These are phyloP conservation scores for Sclerotinia nivalis DNA, from an alignment of 2,329 filamentous ascomycete species.

Conservation along the genomic window DNA sequence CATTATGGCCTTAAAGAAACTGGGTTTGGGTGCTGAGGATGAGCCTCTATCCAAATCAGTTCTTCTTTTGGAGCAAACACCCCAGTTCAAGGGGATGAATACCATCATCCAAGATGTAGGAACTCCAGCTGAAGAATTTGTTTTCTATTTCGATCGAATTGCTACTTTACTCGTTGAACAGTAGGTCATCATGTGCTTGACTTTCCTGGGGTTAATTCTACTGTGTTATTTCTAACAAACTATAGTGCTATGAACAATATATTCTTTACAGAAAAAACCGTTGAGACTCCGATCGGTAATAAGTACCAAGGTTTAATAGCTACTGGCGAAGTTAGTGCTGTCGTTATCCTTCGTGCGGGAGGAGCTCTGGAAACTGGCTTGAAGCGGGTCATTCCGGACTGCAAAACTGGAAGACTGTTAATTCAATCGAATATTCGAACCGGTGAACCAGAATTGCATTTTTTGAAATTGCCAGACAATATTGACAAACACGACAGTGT, in stretches of 20 bases:
- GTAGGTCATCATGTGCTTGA: constrained; percentile 45
- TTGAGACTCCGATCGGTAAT: constrained; percentile 71
- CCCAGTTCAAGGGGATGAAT: constrained; percentile 83
- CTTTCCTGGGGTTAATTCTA: neutral
- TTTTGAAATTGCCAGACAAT: constrained; percentile 73
- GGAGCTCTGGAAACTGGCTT: constrained; percentile 85
- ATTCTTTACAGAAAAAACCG: constrained; percentile 61
- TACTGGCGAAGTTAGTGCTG: constrained; percentile 76
- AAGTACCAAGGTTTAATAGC: constrained; percentile 71
- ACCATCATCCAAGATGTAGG: constrained; percentile 83
- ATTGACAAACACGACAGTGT: constrained; percentile 77
- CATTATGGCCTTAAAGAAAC: constrained; percentile 71
- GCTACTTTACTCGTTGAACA: constrained; percentile 81
- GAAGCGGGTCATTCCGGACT: constrained; percentile 88
- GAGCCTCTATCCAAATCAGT: constrained; percentile 75
- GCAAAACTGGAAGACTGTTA: constrained; percentile 81
- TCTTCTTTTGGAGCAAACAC: constrained; percentile 70
- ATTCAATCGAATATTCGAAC: constrained; percentile 86
- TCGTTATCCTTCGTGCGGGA: constrained; percentile 85
- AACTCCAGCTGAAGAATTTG: constrained; percentile 83
- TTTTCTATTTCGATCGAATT: constrained; percentile 95
- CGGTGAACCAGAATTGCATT: constrained; percentile 91
- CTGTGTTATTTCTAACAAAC: constrained; percentile 20
- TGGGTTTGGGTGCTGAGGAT: constrained; percentile 71
- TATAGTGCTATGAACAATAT: constrained; percentile 75